These are phyloP conservation scores for Aciculosporium take DNA, from an alignment of 2,329 filamentous ascomycete genomes.

Conservation along the genomic window DNA sequence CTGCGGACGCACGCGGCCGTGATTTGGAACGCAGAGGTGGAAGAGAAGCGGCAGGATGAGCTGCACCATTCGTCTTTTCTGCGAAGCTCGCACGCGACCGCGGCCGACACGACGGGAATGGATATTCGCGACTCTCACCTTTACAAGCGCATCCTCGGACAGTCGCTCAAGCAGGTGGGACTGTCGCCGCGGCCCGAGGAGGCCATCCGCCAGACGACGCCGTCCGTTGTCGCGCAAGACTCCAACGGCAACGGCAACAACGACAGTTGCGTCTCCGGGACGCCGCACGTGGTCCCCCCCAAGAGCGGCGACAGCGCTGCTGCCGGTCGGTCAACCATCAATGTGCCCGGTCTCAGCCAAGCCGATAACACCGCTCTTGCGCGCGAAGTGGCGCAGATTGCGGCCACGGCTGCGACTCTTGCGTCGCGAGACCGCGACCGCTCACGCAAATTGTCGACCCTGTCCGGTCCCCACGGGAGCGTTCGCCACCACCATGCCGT, in stretches of 20 bases:
- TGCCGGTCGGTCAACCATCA: constrained; percentile 28
- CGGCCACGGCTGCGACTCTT: constrained; percentile 76
- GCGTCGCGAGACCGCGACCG: constrained; percentile 57
- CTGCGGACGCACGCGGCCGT: constrained; percentile 89
- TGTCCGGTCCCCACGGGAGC: constrained; percentile 13
- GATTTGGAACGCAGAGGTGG: constrained; percentile 81
- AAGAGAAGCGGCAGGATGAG: constrained; percentile 59
- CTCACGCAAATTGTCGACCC: constrained; percentile 22
- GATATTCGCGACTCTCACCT: constrained; percentile 79
- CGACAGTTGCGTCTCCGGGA: constrained; percentile 32
- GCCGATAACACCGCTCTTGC: constrained; percentile 71
- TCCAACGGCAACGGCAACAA: constrained; percentile 24
- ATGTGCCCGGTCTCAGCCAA: constrained; percentile 58
- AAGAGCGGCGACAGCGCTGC: constrained; percentile 39
- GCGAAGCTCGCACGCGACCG: constrained; percentile 22
- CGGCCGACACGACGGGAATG: constrained; percentile 35
- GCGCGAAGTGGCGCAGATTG: constrained; percentile 83
- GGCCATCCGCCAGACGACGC: constrained; percentile 24
- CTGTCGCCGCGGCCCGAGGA: constrained; percentile 41
- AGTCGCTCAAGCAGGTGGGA: constrained; percentile 75
- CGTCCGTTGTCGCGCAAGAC: constrained; percentile 21
- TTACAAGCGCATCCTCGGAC: constrained; percentile 85
- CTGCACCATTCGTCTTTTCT: constrained; percentile 20
- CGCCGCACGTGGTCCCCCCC: constrained; percentile 64
- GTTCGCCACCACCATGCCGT: constrained; percentile 17